Evolutionary conservation across 2,329 filamentous ascomycete species (phyloP), one percentile per base, ranked within the genome.

Genomic region (Aquanectria penicillioides): DNA sequence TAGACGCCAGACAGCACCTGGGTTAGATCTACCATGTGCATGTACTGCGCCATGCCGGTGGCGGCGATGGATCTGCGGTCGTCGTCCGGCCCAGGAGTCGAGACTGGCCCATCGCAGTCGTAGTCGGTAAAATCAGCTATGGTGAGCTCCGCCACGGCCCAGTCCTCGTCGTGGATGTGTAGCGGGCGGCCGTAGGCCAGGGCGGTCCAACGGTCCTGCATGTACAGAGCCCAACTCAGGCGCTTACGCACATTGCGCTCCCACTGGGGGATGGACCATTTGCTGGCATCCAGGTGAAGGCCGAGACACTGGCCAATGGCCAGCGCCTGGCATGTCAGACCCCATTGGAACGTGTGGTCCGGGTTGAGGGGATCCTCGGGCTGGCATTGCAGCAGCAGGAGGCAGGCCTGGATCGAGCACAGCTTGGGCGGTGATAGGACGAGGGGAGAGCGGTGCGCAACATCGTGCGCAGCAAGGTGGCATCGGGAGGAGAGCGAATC

Each of bases 161-260:
- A 72, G 64, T 72, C 69, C 23, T 72, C 69, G 8, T 72, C 69
- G 62, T 72, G 67, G 41, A 72, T 72, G 50, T 72, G 69, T 15
- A 71, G 62, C 33, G 69, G 69, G 18, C 69, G 67, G 5, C 69
- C 69, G 34, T 69, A 71, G 23, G 69, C 69, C 37, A 72, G 57
- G 36, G 69, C 69, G 13, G 70, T 72, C 85, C 83, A 88, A 65
- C 82, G 84, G 63, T 88, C 86, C 67, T 88, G 85, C 77, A 86
- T 84, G 65, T 79, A 88, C 2, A 87, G 71, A 9, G 81, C 85
- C 86, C 86, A 89, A 5, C 81, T 83, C 9, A 88, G 72, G 15
- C 86, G 77, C 68, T 83, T 85, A 22, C 86, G 77, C 17, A 87
- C 70, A 6, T 82, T 80, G 43, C 81, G 79, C 69, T 88, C 86